Evolutionary conservation across 129 eudicot genomes (phyloP).

Genomic region (Daucus carota): DNA sequence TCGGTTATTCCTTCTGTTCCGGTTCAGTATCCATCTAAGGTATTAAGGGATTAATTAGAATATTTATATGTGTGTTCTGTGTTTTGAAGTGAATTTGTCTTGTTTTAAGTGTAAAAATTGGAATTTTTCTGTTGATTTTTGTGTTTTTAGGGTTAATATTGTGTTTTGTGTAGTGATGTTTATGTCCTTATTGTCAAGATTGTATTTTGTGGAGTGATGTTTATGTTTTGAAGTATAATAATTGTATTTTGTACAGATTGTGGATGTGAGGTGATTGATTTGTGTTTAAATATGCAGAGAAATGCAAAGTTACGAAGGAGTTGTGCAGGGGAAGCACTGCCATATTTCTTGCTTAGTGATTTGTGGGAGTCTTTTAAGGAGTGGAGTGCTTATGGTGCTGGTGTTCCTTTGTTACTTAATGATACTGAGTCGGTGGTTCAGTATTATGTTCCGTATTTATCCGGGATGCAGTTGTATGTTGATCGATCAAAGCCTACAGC

Average conservation of each 20-base stretch:
- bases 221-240: slow-evolving; percentile 2
- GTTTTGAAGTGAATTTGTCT: background rate
- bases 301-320: slow-evolving; percentile 62
- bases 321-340: slow-evolving; percentile 41
- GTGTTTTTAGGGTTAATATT: background rate
- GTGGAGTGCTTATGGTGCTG: slow-evolving; percentile 99
- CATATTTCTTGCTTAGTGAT: slow-evolving; percentile 80
- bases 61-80: no score
- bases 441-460: slow-evolving; percentile 90
- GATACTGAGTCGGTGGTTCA: slow-evolving; percentile 76
- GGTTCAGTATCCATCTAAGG: slow-evolving; percentile 82
- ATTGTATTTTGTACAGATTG: background rate
- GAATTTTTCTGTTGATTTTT: background rate
- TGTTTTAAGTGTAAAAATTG: background rate
- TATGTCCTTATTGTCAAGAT: background rate
- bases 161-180: background rate
- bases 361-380: slow-evolving; percentile 94
- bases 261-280: background rate
- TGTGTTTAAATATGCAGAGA: slow-evolving; percentile 36
- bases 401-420: slow-evolving; percentile 81
- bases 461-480: slow-evolving; percentile 84
- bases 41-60: background rate
- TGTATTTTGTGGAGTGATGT: background rate
- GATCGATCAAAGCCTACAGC: slow-evolving; percentile 51
- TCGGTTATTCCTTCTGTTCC: slow-evolving; percentile 72